Percentiles rank a stretch among this genome's conserved stretches.
Conservation (phyloP, 1,284 basidiomycete genomes). For the Cryptococcus deneoformans region DNA sequence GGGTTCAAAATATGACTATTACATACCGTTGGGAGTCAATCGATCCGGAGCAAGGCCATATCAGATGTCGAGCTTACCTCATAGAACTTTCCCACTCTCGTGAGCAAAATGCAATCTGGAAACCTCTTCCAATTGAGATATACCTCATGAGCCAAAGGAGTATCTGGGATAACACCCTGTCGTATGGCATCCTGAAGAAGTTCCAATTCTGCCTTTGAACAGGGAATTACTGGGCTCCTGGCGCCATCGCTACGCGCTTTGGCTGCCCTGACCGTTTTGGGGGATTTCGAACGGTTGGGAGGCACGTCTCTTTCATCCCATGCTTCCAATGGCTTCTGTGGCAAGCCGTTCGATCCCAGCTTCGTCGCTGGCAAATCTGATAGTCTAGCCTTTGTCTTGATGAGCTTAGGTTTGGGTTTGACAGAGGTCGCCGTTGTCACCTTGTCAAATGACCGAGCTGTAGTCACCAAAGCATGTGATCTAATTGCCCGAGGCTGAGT, state of each 20-base stretch:
- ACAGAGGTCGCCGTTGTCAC: no score
- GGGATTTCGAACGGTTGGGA: not conserved
- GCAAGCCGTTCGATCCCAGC: no score
- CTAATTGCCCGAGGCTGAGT: no score
- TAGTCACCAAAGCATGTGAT: no score
- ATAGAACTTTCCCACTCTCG: conserved; percentile 90
- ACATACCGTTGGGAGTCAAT: not conserved
- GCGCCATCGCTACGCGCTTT: not conserved
- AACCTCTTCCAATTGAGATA: conserved; percentile 69
- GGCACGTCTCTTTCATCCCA: no score
- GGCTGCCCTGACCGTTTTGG: not conserved
- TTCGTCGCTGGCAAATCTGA: not conserved
- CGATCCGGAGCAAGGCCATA: not conserved
- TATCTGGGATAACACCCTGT: conserved; percentile 29
- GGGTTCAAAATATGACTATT: conserved; percentile 89
- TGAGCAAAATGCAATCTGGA: conserved; percentile 83
- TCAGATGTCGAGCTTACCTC: conserved; percentile 59
- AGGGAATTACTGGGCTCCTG: not conserved
- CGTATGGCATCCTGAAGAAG: conserved; percentile 8
- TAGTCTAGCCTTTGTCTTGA: not conserved
- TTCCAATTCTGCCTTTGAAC: not conserved
- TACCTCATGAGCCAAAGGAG: conserved; percentile 63
- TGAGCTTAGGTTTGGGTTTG: no score
- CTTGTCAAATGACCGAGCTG: no score
- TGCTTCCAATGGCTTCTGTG: no score